Evolutionary conservation across 1,284 basidiomycete species (phyloP), one percentile per base, ranked within the genome.

Genomic region (Hemileia vastatrix): DNA sequence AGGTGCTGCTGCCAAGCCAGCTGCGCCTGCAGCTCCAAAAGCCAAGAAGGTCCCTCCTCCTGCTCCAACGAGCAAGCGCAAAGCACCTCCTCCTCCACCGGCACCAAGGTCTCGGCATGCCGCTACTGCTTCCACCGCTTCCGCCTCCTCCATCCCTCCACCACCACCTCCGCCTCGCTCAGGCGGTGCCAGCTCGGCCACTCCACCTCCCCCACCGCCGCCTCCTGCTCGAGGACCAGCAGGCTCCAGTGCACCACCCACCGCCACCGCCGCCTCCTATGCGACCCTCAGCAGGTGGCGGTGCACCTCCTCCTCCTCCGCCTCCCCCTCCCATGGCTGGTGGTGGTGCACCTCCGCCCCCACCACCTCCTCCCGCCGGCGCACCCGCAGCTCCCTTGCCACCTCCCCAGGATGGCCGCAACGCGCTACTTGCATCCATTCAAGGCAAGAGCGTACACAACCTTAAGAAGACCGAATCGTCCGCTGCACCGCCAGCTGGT

Each of bases 371-470:
- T 6, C 71, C 75, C 5, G 69, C 74, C 8, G 45, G 23, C 4
- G 43, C 51, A 19, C 54, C 58, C 31, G 33, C 57, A 11, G 15
- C 48, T 6, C 44, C 40, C 13, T 19, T 44, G 1, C 40, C 51
- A 18, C 43, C 43, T 15, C 24, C 50, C 15, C 19, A 51, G 23
- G 58, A 45, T 4, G 21, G 18, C 40, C 52, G 58, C 40, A 77
- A 76, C 15, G 85, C 85, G 23, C 77, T 87, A 3, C 76, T 86
- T 44, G 83, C 83, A 0, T 83, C 81, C 18, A 86, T 87, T 67
- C 84, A 86, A 71, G 85, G 85, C 50, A 82, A 81, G 57, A 81
- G 84, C 15, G 74, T 95, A 0, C 83, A 86, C 71, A 81, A 83
- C 4, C 81, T 96, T 57, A 83, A 83, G 67, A 91, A 90, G 77